A percentile compares a stretch with the other conserved stretches of the same genome.
phyloP scores from a whole-genome alignment of 805 yeast genomes.

The Lipomyces sp. region DNA sequence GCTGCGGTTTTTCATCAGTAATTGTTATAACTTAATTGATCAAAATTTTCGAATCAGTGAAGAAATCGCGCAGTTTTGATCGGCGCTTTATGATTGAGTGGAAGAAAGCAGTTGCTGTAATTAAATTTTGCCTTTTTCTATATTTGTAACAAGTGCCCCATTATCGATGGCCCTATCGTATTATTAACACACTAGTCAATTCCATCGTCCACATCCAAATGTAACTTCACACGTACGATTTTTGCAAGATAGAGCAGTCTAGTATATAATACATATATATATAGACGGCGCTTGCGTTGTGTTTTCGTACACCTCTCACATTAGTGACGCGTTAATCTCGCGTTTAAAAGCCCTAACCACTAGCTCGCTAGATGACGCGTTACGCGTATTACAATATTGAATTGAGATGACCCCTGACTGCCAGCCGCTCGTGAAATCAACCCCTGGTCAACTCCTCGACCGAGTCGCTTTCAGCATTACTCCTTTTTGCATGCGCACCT shows the following conservation, averaged over 20 bases:
- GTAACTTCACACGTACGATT: no score
- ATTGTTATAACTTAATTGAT: neutral
- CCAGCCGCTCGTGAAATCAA: neutral
- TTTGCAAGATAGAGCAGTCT: no score
- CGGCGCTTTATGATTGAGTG: neutral
- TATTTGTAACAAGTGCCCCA: no score
- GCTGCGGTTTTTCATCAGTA: neutral
- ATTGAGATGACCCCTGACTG: neutral
- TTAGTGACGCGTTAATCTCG: no score
- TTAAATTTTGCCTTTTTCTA: no score
- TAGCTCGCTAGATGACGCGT: neutral
- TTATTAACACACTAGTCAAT: no score
- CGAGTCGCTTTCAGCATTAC: neutral
- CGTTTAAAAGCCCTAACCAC: no score
- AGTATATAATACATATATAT: no score
- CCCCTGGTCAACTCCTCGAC: neutral
- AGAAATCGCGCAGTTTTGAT: neutral
- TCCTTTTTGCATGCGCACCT: neutral
- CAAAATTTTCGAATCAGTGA: neutral
- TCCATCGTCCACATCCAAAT: no score
- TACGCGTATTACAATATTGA: neutral
- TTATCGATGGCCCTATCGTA: no score
- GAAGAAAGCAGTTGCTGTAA: neutral
- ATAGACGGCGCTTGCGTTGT: no score
- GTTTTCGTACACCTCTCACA: no score